Evolutionary conservation across 768 basidiomycete genomes (phyloP), one percentile per base, ranked within the genome.

Genomic region (Russula sp.): DNA sequence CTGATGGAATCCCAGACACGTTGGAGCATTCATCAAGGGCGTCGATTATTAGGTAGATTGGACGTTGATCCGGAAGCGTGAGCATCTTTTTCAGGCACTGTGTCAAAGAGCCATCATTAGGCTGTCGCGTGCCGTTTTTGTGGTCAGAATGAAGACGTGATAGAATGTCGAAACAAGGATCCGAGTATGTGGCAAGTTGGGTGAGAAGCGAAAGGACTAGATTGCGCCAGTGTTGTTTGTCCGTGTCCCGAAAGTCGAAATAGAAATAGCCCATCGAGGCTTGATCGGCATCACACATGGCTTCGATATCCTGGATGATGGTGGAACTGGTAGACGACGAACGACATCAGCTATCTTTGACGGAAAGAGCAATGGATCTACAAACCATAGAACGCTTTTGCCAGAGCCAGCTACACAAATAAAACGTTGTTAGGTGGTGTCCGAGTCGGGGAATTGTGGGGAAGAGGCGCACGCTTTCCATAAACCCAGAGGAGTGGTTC

Each of bases 321-420:
- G 57, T 16, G 5, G 57, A 63, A 22, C 62, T 63, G 22, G 46
- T 5, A 13, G 22, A 46, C 5, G 24, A 53, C 8, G 9, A 11
- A 20, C n/a, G 3, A 36, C 5, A 20, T 58, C 10, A 52, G 4
- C 10, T 1, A 30, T 8, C 1, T 7, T 11, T 2, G 6, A 32
- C n/a, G n/a, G n/a, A n/a, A n/a, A n/a, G n/a, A n/a, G n/a, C n/a
- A n/a, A n/a, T n/a, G n/a, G n/a, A n/a, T n/a, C n/a, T n/a, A n/a
- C 62, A 1, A 30, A 63, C 62, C 62, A 59, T 3, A 63, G 57
- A 13, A 44, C 32, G 7, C 13, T 63, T 30, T 63, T 63, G 5
- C 62, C 62, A 1, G 62, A 42, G 20, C 62, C 62, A 30, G 55
- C 62, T 61, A 52, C 16, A 13, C 14, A 36, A 1, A 18, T 1